A percentile compares a stretch with the other conserved stretches of the same genome.
Evolutionary conservation across 257 asterid genomes (phyloP).

Genomic region (Paulownia fortunei): DNA sequence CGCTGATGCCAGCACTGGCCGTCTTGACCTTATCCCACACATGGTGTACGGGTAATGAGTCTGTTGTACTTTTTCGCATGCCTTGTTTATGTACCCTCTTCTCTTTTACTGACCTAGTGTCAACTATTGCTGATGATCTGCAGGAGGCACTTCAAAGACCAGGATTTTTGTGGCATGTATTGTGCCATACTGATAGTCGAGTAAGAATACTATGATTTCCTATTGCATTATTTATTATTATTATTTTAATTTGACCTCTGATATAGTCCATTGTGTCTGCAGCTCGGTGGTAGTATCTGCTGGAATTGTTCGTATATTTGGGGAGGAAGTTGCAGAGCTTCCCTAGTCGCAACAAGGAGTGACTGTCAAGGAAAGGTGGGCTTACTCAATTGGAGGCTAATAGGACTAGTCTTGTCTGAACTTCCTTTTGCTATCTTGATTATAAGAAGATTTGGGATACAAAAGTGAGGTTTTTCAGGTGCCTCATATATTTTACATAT

Average conservation of each 20-base stretch:
- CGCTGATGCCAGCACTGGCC: conserved; percentile 69
- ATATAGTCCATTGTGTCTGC: conserved; percentile 27
- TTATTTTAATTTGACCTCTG: conserved; percentile 6
- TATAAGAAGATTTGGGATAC: background rate
- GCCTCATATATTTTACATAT: background rate
- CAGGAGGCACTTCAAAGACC: conserved; percentile 70
- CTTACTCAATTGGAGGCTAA: background rate
- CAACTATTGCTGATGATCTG: conserved; percentile 26
- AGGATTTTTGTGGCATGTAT: conserved; percentile 84
- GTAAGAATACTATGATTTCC: conserved; percentile 48
- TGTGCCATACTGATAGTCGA: conserved; percentile 71
- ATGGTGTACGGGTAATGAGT: conserved; percentile 83
- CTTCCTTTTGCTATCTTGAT: background rate
- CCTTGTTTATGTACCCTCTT: background rate
- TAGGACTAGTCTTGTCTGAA: background rate
- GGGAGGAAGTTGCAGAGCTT: conserved; percentile 84
- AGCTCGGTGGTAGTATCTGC: conserved; percentile 79
- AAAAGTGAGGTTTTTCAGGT: background rate
- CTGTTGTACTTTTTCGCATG: conserved; percentile 11
- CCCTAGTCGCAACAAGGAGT: conserved; percentile 84
- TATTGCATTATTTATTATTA: background rate
- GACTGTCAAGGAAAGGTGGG: conserved; percentile 72
- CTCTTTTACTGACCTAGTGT: conserved; percentile 6
- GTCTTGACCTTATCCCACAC: conserved; percentile 76
- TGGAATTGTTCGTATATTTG: conserved; percentile 78